Evolutionary conservation across 805 yeast species (phyloP), one percentile per base, ranked within the genome.

Genomic region (Yamadazyma paraphyllophila): DNA sequence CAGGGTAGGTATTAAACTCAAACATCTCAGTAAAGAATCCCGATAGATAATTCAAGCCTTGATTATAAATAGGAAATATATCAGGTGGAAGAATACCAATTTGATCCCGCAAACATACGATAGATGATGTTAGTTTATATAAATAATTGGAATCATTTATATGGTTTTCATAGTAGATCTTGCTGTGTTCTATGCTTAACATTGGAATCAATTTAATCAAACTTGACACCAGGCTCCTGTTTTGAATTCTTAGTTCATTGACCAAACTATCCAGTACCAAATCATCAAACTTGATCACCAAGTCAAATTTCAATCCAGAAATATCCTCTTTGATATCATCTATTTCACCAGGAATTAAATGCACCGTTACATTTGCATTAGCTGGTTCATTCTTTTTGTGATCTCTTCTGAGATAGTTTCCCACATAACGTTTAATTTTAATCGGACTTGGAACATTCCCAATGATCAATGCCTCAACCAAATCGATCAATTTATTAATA

Each of bases 11-110:
- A 15, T 49, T 48, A 8, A 49, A 39, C 20, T 48, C 48, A 43
- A 63, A 59, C 2, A 64, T 55, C 12, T 77, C 65, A 34, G 71
- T 71, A 29, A 88, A 68, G 82, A 91, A 89, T 32, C 74, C 75
- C 1, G 71, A 65, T 42, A 91, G 68, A 56, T 80, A 86, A 6
- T 73, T 71, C 51, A 90, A 71, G 46, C 83, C 77, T 52, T 82
- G 83, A 33, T 80, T 71, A 61, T 85, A 88, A 15, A 87, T 78
- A 12, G 94, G 91, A 59, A 86, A 74, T 39, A 89, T 62, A 56
- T 83, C 94, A 0, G 89, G 84, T 2, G 96, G 94, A 36, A 92
- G 62, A 39, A 78, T 77, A 7, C 98, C 98, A 11, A 85, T 89
- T 48, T 83, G 75, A 52, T 86, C 96, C 55, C 96, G 69, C 42